A percentile compares a stretch with the other conserved stretches of the same genome.
These are phyloP conservation scores for Cryptococcus maquisensis DNA, from an alignment of 1,284 basidiomycete genomes.

Conservation along the genomic window DNA sequence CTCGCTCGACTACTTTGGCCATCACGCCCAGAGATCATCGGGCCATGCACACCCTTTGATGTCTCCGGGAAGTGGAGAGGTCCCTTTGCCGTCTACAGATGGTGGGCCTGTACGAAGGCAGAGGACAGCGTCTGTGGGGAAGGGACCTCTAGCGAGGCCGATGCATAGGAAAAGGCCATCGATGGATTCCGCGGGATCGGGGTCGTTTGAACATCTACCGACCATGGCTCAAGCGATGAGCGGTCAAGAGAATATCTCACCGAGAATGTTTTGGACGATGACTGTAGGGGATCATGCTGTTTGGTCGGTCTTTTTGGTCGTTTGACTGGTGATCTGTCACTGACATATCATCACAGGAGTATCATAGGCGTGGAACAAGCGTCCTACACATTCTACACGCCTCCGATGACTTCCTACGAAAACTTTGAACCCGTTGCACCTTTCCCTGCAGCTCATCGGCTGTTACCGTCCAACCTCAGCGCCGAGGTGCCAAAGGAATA, in stretches of 20 bases:
- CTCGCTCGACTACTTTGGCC: slow-evolving; percentile 39
- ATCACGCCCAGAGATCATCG: slow-evolving; percentile 38
- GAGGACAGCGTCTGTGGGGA: slow-evolving; percentile 32
- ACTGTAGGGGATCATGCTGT: slow-evolving; percentile 39
- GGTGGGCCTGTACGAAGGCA: slow-evolving; percentile 40
- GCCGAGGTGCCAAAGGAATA: slow-evolving; percentile 26
- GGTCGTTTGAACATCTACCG: slow-evolving; percentile 21
- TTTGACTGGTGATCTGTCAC: neutral
- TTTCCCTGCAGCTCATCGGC: slow-evolving; percentile 76
- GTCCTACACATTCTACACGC: slow-evolving; percentile 82
- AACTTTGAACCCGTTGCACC: slow-evolving; percentile 73
- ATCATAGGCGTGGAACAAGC: slow-evolving; percentile 46
- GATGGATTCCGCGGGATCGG: slow-evolving; percentile 18
- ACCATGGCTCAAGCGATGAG: slow-evolving; percentile 3
- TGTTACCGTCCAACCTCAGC: slow-evolving; percentile 64
- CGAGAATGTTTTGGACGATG: slow-evolving; percentile 34
- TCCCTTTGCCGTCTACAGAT: slow-evolving; percentile 34
- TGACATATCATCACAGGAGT: slow-evolving; percentile 24
- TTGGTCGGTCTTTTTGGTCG: slow-evolving; percentile 24
- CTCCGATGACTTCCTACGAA: slow-evolving; percentile 53
- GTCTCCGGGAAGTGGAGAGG: slow-evolving; percentile 29
- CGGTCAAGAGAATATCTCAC: neutral
- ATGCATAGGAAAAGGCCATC: slow-evolving; percentile 35
- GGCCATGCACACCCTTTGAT: slow-evolving; percentile 25
- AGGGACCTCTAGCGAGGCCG: slow-evolving; percentile 31